Base-by-base conservation (phyloP, 2,329 filamentous ascomycete genomes). In the Aspergillus costaricaensis region DNA sequence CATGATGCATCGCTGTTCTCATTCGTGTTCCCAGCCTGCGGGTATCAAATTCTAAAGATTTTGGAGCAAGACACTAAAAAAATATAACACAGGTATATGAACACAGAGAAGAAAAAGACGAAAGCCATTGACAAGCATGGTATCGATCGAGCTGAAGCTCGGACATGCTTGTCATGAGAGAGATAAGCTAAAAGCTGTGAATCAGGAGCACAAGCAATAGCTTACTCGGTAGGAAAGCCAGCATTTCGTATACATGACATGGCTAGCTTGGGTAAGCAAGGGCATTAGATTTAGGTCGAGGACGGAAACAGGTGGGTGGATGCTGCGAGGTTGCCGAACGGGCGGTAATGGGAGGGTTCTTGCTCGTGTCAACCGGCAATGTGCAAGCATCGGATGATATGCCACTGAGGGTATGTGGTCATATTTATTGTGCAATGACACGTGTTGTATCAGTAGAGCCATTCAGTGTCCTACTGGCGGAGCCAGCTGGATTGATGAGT, bases 21-120 rank as follows among this genome's bases (percentile, higher is more conserved):
- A 27, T 30, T 30, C 25, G 4, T 27, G 17, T 50, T 12, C 25
- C 47, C 47, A 50, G 25, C 47, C 47, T 12, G 47, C 17, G 47
- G 47, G 47, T 32, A 50, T 50, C 30, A 50, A 9, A 50, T 50
- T 50, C 23, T 50, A 27, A 27, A 30, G 8, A 50, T 27, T 50
- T 50, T 50, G 27, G 23, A 30, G 27, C 47, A 25, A 50, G 14
- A 50, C 25, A 50, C n/a, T 50, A 50, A 32, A 50, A 21, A 19
- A 10, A 50, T 17, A 50, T 50, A 32, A 15, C 23, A 19, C 32
- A 50, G 10, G 2, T 50, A 50, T 50, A 50, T 50, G 25, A 50
- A 50, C 47, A 50, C 47, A 50, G 47, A 50, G 47, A 50, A 50
- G 47, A 50, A 50, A 44, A 19, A 36, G 41, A 23, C 12, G 10